A percentile compares a stretch with the other conserved stretches of the same genome.
Conservation (phyloP, 73 alveolate species). For the Symbiodinium natans region DNA sequence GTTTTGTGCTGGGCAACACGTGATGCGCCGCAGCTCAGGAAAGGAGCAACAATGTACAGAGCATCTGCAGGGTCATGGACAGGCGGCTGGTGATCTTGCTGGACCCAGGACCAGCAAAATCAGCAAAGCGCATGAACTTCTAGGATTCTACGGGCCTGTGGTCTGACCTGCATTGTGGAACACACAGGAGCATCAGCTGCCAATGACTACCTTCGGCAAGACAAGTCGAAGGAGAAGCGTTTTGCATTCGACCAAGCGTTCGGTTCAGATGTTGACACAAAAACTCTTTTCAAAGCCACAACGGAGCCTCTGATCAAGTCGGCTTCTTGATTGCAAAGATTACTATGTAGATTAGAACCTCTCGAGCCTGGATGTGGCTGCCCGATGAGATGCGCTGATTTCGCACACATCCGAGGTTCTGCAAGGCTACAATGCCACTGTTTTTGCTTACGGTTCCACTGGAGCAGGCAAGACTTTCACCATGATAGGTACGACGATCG, state of each 20-base stretch:
- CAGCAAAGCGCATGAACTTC: not conserved
- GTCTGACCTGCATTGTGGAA: not conserved
- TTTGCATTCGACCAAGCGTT: constrained; percentile 91
- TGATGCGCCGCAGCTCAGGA: constrained; percentile 7
- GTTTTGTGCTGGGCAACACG: no score
- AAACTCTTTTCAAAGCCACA: constrained; percentile 66
- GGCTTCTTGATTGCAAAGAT: not conserved
- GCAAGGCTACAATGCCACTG: constrained; percentile 93
- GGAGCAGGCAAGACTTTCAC: constrained; percentile 93
- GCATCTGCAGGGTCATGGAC: constrained; percentile 91
- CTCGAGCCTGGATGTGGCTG: not conserved
- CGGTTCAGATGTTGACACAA: constrained; percentile 84
- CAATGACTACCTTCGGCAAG: constrained; percentile 90
- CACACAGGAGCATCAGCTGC: constrained; percentile 80
- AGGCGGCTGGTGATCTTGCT: constrained; percentile 85
- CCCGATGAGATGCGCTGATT: not conserved
- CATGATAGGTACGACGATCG: constrained; percentile 67
- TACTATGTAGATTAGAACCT: no score
- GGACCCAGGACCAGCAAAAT: constrained; percentile 69
- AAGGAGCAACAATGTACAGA: constrained; percentile 84
- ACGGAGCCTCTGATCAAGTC: constrained; percentile 85
- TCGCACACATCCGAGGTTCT: constrained; percentile 20
- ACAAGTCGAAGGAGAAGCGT: constrained; percentile 89
- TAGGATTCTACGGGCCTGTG: not conserved
- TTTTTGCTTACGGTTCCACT: constrained; percentile 89